Conservation (phyloP, 2,329 filamentous ascomycete genomes). For the Dendrostoma leiphaemia region DNA sequence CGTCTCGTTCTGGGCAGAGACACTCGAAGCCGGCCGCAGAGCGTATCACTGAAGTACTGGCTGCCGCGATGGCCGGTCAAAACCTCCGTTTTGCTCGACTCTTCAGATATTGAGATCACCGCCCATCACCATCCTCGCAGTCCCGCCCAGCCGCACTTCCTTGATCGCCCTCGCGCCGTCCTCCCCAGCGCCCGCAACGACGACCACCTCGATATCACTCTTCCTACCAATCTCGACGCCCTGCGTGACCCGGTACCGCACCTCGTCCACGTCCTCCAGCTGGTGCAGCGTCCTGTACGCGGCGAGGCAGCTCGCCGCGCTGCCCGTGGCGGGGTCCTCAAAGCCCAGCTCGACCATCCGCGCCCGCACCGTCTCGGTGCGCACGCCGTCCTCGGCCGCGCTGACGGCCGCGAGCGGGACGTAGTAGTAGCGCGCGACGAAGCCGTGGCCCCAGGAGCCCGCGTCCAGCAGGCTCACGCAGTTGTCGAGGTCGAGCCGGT, state of each 20-base stretch:
- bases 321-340: conserved; percentile 64
- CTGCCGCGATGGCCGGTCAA: not conserved
- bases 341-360: conserved; percentile 55
- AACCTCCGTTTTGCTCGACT: not conserved
- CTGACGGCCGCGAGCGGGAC: conserved; percentile 36
- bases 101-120: conserved; percentile 23
- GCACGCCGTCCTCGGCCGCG: conserved; percentile 23
- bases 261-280: conserved; percentile 30
- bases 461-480: conserved; percentile 41
- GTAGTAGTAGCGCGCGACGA: conserved; percentile 57
- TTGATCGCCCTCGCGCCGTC: conserved; percentile 20
- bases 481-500: conserved; percentile 28
- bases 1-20: too few species aligned
- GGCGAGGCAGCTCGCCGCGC: conserved; percentile 57
- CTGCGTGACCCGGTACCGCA: conserved; percentile 56
- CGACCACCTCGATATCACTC: conserved; percentile 50
- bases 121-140: conserved; percentile 29
- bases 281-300: conserved; percentile 48
- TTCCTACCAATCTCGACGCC: conserved; percentile 66
- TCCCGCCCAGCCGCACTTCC: conserved; percentile 28
- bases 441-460: conserved; percentile 51
- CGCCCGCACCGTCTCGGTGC: conserved; percentile 38
- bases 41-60: too few species aligned
- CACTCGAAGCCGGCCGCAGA: too few species aligned
- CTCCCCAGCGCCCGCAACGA: conserved; percentile 22